Base-by-base conservation (phyloP, 78 protist species). In the Dictyostelium firmibasis region DNA sequence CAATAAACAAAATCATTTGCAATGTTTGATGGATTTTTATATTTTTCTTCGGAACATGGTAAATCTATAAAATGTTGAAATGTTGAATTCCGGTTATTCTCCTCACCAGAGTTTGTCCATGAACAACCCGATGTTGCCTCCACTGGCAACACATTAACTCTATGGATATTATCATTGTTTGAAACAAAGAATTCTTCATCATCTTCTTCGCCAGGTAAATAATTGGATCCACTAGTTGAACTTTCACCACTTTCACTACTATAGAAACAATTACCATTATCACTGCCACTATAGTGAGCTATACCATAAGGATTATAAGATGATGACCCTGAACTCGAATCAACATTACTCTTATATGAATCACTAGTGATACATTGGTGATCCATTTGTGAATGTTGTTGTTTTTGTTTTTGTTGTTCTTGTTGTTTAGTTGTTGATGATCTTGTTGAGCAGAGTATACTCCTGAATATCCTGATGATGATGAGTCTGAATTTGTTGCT, bases 1-100 rank as follows among this genome's bases (percentile, higher is more conserved):
- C 84, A 82, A 84, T 94, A 86, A 9, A 94, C 94, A 84, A 94
- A 94, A 70, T 94, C 88, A 33, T 47, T 89, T 27, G 94, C 76
- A 64, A 81, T 47, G 4, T 89, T 89, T 47, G 94, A 89, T 10
- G 81, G 72, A 16, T 60, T 43, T 81, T 81, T 81, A 81, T 81
- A 89, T 50, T 89, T 89, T 23, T 38, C 72, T 50, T 81, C 94
- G 3, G 75, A 44, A n/a, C 75, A 74, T 27, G 77, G 86, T 38
- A 81, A 23, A 23, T 53, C 86, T 29, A 89, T 43, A 31, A 69
- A 53, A 20, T 25, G n/a, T 89, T 89, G 94, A 76, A 89, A 89
- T 1, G 18, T 64, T 25, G 82, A 85, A 81, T 89, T 89, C 94
- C 94, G 81, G 14, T 44, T 44, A 33, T 35, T 41, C 7, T 41